Conservation (phyloP, 2,329 filamentous ascomycete species). For the Onygenales sp. region DNA sequence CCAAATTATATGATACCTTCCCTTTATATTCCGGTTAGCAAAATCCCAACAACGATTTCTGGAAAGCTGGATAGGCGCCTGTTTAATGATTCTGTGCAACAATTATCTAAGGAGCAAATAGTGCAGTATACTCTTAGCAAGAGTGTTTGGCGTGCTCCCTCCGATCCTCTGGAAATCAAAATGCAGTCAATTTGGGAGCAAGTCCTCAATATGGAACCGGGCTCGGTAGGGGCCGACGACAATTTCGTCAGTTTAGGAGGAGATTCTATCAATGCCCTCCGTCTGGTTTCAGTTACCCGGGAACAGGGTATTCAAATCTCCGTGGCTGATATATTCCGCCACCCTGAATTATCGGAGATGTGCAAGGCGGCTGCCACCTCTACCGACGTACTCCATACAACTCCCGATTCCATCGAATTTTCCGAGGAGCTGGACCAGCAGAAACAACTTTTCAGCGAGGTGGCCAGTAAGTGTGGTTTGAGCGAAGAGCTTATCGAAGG, state of each 20-base stretch:
- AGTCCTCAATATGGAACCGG: slow-evolving; percentile 27
- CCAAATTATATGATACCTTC: slow-evolving; percentile 73
- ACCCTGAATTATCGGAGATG: slow-evolving; percentile 36
- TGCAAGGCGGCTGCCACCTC: slow-evolving; percentile 23
- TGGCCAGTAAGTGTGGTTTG: slow-evolving; percentile 13
- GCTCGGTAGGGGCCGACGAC: slow-evolving; percentile 33
- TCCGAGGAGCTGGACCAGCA: background rate
- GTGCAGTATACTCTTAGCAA: slow-evolving; percentile 8
- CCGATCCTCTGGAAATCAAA: slow-evolving; percentile 19
- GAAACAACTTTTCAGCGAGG: slow-evolving; percentile 4
- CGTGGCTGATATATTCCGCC: slow-evolving; percentile 36
- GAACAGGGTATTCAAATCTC: slow-evolving; percentile 30
- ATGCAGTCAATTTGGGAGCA: slow-evolving; percentile 30
- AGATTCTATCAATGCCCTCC: slow-evolving; percentile 40
- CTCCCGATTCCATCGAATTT: background rate
- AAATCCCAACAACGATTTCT: slow-evolving; percentile 61
- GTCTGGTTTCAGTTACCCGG: slow-evolving; percentile 33
- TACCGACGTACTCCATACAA: background rate
- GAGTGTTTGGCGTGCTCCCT: slow-evolving; percentile 13
- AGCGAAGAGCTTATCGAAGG: slow-evolving; percentile 5
- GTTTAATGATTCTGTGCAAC: slow-evolving; percentile 31
- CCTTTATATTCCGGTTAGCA: slow-evolving; percentile 58
- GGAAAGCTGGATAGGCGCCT: slow-evolving; percentile 60
- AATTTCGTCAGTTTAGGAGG: slow-evolving; percentile 40
- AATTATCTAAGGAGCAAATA: slow-evolving; percentile 7